Evolutionary conservation across 306 rosid species (phyloP), one percentile per base, ranked within the genome.

Genomic region (Ammopiptanthus mongolicus): DNA sequence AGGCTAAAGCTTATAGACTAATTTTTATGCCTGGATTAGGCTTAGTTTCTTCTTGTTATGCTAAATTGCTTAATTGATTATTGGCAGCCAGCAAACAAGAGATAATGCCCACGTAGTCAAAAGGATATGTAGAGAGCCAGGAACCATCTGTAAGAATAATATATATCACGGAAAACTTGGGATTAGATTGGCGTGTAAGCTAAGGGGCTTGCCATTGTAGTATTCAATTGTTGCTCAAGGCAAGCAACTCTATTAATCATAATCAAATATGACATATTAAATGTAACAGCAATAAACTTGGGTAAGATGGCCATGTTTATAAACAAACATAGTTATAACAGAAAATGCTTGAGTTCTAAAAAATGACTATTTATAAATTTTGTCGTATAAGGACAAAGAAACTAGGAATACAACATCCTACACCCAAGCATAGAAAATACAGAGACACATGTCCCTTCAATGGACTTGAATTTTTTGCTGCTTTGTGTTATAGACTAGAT

Each of bases 401-500:
- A 56, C 47, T 12, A 56, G 10, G 37, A 23, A 12, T 1, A 11
- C 31, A 4, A 29, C 31, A 11, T 19, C 37, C 18, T 12, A 14
- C 52, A 8, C 52, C 10, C 14, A 25, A 57, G 34, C 63, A 15
- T 25, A 25, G 37, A 29, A 58, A 28, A 25, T 58, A 5, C 8
- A 58, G 41, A 28, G 21, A 31, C 65, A 29, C 21, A 22, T 48
- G 21, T 47, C 52, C 22, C 41, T 69, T 10, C 64, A 44, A 41
- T 53, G 67, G 67, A 9, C 23, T n/a, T 6, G 28, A 12, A n/a
- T 39, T 29, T 63, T 76, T 84, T 74, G 89, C 87, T 36, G 88
- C 91, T 14, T 87, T 10, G 90, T 64, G 73, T 69, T 53, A 71
- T 85, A 83, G 78, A 18, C 73, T 85, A 86, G 78, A 18, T 65